A percentile compares a stretch with the other conserved stretches of the same genome.
Conservation (phyloP, 345 rosid species). For the Populus tremula region DNA sequence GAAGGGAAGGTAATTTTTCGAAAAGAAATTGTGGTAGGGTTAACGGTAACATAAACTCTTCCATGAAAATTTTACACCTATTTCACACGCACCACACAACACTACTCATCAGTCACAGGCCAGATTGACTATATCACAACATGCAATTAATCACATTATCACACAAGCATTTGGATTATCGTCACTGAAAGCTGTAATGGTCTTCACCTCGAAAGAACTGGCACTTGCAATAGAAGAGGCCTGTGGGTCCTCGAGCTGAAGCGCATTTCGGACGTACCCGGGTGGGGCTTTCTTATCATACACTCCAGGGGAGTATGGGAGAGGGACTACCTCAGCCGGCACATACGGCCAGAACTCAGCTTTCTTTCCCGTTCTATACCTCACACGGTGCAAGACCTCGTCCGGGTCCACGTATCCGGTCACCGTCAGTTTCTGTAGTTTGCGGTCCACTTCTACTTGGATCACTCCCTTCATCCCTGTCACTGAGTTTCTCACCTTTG, state of each 20-base stretch:
- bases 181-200: conserved; percentile 28
- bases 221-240: conserved; percentile 23
- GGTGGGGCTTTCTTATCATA: conserved; percentile 33
- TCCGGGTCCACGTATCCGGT: conserved; percentile 23
- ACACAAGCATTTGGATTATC: conserved; percentile 35
- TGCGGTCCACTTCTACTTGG: conserved; percentile 15
- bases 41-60: too few relatives aligned
- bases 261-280: conserved; percentile 26
- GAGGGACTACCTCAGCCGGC: conserved; percentile 23
- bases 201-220: conserved; percentile 21
- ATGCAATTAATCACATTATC: conserved; percentile 9
- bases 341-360: conserved; percentile 34
- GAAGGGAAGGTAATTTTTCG: too few relatives aligned
- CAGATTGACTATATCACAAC: too few relatives aligned
- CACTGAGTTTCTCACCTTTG: conserved; percentile 22
- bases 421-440: conserved; percentile 26
- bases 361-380: conserved; percentile 27
- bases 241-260: conserved; percentile 9
- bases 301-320: conserved; percentile 25
- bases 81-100: too few relatives aligned
- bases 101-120: too few relatives aligned
- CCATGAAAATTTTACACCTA: too few relatives aligned
- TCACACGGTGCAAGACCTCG: conserved; percentile 27
- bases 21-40: too few relatives aligned
- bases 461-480: conserved; percentile 30